phyloP scores from a whole-genome alignment of 2,329 filamentous ascomycete genomes.

The Keithomyces neogunnii region DNA sequence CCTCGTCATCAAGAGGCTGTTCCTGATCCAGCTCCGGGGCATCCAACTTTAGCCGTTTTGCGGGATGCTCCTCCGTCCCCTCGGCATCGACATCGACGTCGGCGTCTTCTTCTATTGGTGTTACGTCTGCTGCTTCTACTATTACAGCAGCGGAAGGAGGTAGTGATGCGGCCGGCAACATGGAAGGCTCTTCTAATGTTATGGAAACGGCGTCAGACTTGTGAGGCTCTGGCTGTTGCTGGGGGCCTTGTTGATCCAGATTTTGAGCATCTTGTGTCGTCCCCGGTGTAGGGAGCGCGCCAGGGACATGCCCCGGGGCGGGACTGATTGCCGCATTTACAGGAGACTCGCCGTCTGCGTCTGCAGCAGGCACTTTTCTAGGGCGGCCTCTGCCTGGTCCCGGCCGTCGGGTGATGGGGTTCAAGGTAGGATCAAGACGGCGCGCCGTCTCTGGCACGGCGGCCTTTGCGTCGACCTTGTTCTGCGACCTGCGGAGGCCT shows the following conservation, averaged over 20 bases:
- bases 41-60: slow-evolving; percentile 33
- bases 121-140: background rate
- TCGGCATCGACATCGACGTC: slow-evolving; percentile 14
- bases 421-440: slow-evolving; percentile 41
- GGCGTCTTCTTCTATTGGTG: slow-evolving; percentile 5
- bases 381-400: slow-evolving; percentile 49
- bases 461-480: slow-evolving; percentile 38
- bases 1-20: slow-evolving; percentile 35
- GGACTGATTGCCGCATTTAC: background rate
- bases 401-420: slow-evolving; percentile 52
- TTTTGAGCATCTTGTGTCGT: background rate
- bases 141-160: background rate
- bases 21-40: slow-evolving; percentile 21
- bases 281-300: background rate
- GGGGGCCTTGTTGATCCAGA: background rate
- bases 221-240: background rate
- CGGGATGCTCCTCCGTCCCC: slow-evolving; percentile 24
- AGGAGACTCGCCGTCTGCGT: background rate
- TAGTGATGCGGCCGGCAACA: background rate
- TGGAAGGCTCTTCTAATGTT: background rate
- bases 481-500: slow-evolving; percentile 45
- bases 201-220: background rate
- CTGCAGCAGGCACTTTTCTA: slow-evolving; percentile 27
- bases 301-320: background rate
- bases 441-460: slow-evolving; percentile 23